phyloP scores from a whole-genome alignment of 129 eudicot species.

The Helianthus tuberosus region DNA sequence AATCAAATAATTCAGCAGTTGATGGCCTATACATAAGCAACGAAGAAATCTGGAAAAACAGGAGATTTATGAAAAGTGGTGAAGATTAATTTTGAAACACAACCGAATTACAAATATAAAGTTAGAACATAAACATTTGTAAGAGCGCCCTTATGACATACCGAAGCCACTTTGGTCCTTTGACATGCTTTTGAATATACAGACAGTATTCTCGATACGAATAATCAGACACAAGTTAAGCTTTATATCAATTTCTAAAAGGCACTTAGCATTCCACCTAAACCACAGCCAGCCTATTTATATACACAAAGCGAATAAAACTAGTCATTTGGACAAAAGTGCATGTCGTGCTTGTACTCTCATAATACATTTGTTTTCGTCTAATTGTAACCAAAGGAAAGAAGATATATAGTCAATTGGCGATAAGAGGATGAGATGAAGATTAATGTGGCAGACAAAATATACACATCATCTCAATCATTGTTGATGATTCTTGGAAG shows the following conservation, averaged over 20 bases:
- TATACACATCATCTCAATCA: too few species aligned
- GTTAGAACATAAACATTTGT: constrained; percentile 1
- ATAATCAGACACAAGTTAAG: constrained; percentile 8
- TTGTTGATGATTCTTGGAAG: too few species aligned
- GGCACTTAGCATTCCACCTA: constrained; percentile 25
- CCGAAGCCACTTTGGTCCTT: constrained; percentile 30
- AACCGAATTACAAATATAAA: neutral
- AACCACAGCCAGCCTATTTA: constrained; percentile 27
- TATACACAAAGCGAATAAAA: constrained; percentile 11
- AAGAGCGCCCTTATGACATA: constrained; percentile 18
- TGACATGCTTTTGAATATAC: constrained; percentile 24
- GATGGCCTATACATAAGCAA: constrained; percentile 54
- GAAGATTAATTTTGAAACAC: neutral
- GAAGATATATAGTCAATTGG: neutral
- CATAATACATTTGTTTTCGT: constrained; percentile 9
- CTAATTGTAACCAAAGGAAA: neutral
- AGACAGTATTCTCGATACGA: constrained; percentile 11
- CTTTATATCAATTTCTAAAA: neutral
- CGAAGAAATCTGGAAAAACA: constrained; percentile 53
- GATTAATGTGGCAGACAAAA: too few species aligned
- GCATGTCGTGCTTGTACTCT: neutral
- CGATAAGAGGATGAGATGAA: neutral
- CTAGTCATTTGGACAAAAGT: neutral
- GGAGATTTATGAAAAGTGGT: neutral
- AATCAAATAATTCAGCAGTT: constrained; percentile 12